Evolutionary conservation across 345 rosid species (phyloP).

Genomic region (Populus deltoides): DNA sequence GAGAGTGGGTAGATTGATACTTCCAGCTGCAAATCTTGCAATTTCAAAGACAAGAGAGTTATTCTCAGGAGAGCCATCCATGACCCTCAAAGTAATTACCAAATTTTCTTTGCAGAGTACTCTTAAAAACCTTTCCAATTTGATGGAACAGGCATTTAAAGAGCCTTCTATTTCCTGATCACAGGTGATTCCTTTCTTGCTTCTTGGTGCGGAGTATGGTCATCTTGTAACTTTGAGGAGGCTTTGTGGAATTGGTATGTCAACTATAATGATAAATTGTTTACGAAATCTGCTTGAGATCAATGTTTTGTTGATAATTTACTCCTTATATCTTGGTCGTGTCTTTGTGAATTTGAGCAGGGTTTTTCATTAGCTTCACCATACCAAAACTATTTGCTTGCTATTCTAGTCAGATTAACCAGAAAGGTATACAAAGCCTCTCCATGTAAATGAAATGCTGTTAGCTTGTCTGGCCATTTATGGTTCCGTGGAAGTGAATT

Average conservation of each 20-base stretch:
- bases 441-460: not conserved
- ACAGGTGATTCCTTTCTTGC: conserved; percentile 78
- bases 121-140: not conserved
- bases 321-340: not conserved
- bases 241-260: conserved; percentile 68
- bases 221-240: conserved; percentile 74
- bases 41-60: conserved; percentile 60
- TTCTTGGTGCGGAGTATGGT: conserved; percentile 90
- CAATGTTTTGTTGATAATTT: not conserved
- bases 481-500: conserved; percentile 11
- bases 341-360: conserved; percentile 39
- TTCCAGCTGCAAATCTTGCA: conserved; percentile 72
- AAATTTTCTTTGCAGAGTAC: not conserved
- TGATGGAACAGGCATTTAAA: conserved; percentile 1
- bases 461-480: not conserved
- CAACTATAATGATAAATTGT: not conserved
- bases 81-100: conserved; percentile 74
- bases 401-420: conserved; percentile 55
- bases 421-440: conserved; percentile 41
- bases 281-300: not conserved
- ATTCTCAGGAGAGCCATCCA: conserved; percentile 94
- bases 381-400: conserved; percentile 63
- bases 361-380: conserved; percentile 76
- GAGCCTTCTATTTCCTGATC: conserved; percentile 14
- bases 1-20: conserved; percentile 56